Conservation (phyloP, 306 rosid species). For the Malus asiatica region DNA sequence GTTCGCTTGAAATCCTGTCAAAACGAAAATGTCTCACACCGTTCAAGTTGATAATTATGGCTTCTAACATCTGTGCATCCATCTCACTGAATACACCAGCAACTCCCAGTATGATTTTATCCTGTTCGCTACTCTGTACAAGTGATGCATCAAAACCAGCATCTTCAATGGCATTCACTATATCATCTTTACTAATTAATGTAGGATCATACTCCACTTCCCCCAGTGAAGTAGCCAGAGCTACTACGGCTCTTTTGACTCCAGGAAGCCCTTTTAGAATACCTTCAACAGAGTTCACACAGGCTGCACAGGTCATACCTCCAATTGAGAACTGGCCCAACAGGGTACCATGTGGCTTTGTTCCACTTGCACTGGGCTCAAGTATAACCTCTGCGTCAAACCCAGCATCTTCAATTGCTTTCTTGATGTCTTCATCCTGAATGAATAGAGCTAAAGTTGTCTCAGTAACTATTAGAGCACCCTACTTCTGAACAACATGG, state of each 20-base stretch:
- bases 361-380: constrained; percentile 53
- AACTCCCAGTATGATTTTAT: constrained; percentile 59
- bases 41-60: constrained; percentile 49
- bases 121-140: constrained; percentile 82
- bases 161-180: constrained; percentile 85
- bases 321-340: constrained; percentile 86
- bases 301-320: constrained; percentile 99
- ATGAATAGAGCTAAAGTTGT: constrained; percentile 18
- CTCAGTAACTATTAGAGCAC: constrained; percentile 8
- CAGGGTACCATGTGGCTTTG: constrained; percentile 48
- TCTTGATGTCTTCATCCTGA: constrained; percentile 78
- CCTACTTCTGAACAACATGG: background rate
- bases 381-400: constrained; percentile 89
- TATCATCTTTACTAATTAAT: constrained; percentile 65
- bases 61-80: constrained; percentile 62
- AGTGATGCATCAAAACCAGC: constrained; percentile 87
- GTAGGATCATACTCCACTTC: constrained; percentile 87
- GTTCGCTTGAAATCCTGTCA: constrained; percentile 48
- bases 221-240: constrained; percentile 85
- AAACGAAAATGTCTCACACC: constrained; percentile 64
- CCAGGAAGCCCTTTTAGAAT: constrained; percentile 77
- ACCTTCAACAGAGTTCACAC: constrained; percentile 92
- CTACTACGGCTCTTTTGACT: constrained; percentile 81
- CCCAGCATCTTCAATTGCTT: constrained; percentile 96
- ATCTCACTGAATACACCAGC: constrained; percentile 52